Conservation (phyloP, 2,329 filamentous ascomycete genomes). For the Beauveria asiatica region DNA sequence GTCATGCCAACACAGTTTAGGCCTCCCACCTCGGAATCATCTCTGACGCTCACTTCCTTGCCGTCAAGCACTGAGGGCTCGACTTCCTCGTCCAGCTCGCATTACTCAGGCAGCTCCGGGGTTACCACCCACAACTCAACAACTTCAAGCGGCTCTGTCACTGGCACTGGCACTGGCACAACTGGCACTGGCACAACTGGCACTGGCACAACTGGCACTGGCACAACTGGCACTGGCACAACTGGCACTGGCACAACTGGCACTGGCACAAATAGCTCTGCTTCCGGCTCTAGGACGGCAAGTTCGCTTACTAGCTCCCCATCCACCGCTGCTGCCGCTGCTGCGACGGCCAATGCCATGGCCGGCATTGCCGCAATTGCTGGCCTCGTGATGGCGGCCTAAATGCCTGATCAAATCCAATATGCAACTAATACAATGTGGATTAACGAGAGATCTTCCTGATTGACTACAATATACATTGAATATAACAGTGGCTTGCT, state of each 20-base stretch:
- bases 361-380: slow-evolving; percentile 8
- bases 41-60: neutral
- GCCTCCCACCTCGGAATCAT: neutral
- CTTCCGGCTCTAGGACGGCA: neutral
- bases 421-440: neutral
- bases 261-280: neutral
- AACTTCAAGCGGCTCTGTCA: neutral
- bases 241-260: neutral
- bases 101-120: neutral
- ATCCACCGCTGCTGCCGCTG: neutral
- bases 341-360: slow-evolving; percentile 3
- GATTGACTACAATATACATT: neutral
- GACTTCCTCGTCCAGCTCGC: neutral
- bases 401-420: neutral
- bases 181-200: neutral
- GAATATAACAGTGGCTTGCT: neutral
- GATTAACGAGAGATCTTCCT: neutral
- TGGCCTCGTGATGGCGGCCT: slow-evolving; percentile 1
- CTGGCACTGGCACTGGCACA: neutral
- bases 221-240: neutral
- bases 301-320: neutral
- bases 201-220: neutral
- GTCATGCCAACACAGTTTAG: neutral
- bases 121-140: neutral
- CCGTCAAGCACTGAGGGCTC: neutral